These are phyloP conservation scores for Barnettozyma sucrosica DNA, from an alignment of 805 yeast genomes.

Conservation along the genomic window DNA sequence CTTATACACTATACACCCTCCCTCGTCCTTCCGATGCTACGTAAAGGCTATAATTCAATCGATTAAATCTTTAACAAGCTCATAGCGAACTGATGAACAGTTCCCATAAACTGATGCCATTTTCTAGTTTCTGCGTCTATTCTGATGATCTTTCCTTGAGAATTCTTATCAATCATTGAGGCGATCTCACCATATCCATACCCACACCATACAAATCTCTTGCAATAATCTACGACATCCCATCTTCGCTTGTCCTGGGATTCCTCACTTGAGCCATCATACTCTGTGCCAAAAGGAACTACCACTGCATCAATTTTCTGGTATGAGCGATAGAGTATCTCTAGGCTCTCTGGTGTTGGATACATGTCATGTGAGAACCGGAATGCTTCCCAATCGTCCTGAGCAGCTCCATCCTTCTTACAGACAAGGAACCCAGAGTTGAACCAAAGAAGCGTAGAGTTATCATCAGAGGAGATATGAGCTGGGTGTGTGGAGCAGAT, in stretches of 20 bases:
- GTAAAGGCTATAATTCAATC: no score
- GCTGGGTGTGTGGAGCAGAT: constrained; percentile 58
- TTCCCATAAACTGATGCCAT: constrained; percentile 32
- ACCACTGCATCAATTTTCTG: constrained; percentile 39
- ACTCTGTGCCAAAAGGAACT: constrained; percentile 44
- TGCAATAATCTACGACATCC: constrained; percentile 43
- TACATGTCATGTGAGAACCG: background rate
- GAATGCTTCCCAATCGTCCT: constrained; percentile 2
- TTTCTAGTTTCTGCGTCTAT: constrained; percentile 16
- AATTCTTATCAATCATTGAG: constrained; percentile 11
- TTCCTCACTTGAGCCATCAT: constrained; percentile 32
- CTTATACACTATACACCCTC: background rate
- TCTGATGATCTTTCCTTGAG: constrained; percentile 18
- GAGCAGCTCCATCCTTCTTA: constrained; percentile 14
- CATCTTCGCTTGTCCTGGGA: constrained; percentile 35
- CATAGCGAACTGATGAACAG: constrained; percentile 6
- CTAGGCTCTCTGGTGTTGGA: background rate
- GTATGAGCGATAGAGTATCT: constrained; percentile 21
- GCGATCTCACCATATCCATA: constrained; percentile 42
- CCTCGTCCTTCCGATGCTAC: no score
- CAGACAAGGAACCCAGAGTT: constrained; percentile 52
- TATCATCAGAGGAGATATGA: constrained; percentile 44
- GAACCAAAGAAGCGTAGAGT: constrained; percentile 44
- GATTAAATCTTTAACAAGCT: background rate
- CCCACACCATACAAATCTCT: constrained; percentile 52